Conservation (phyloP, 2,329 filamentous ascomycete species). For the Clarireedia monteithiana region DNA sequence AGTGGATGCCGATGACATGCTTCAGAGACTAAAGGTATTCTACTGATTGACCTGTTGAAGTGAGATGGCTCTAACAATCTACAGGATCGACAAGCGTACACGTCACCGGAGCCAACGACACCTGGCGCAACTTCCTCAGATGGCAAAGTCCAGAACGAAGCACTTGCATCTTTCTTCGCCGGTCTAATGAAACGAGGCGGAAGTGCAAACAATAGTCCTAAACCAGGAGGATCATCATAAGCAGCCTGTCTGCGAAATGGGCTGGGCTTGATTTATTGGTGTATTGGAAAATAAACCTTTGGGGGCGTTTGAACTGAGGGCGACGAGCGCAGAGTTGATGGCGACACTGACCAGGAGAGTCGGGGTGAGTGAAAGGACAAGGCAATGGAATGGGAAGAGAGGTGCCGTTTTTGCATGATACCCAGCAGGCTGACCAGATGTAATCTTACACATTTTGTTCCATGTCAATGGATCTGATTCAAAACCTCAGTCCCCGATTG, state of each 20-base stretch:
- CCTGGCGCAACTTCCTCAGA: conserved; percentile 24
- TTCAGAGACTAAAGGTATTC: conserved; percentile 72
- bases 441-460: conserved; percentile 9
- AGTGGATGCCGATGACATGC: conserved; percentile 88
- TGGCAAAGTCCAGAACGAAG: conserved; percentile 49
- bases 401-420: conserved; percentile 9
- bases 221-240: conserved; percentile 20
- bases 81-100: conserved; percentile 30
- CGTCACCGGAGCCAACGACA: conserved; percentile 27
- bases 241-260: too few relatives aligned
- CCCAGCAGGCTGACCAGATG: conserved; percentile 8
- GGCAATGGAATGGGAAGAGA: not conserved
- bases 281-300: not conserved
- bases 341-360: not conserved
- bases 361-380: not conserved
- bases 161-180: conserved; percentile 52
- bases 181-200: conserved; percentile 47
- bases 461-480: conserved; percentile 8
- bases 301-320: too few relatives aligned
- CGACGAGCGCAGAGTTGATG: too few relatives aligned
- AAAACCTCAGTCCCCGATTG: not conserved
- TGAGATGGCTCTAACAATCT: not conserved
- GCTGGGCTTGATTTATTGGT: not conserved
- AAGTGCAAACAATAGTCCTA: conserved; percentile 24
- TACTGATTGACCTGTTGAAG: conserved; percentile 4